Evolutionary conservation across 768 basidiomycete species (phyloP).

Genomic region (Coprinopsis sp.): DNA sequence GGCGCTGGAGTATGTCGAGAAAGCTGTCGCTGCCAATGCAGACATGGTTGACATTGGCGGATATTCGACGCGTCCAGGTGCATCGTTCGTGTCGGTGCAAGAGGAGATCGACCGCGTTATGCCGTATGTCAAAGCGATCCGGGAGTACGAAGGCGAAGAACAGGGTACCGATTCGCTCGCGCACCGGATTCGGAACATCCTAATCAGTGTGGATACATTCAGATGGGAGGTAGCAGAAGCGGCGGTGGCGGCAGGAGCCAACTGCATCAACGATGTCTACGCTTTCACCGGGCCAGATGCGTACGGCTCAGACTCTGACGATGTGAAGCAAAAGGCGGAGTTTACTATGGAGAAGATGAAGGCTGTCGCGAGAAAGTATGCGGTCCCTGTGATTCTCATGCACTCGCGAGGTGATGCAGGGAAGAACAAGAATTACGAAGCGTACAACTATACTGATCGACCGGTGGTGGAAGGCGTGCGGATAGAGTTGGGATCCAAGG

Average conservation of each 20-base stretch:
- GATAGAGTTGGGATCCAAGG: slow-evolving; percentile 65
- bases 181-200: slow-evolving; percentile 24
- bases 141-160: slow-evolving; percentile 18
- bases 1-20: slow-evolving; percentile 49
- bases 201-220: slow-evolving; percentile 87
- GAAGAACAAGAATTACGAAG: slow-evolving; percentile 59
- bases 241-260: slow-evolving; percentile 78
- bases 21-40: slow-evolving; percentile 53
- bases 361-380: slow-evolving; percentile 51
- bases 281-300: slow-evolving; percentile 65
- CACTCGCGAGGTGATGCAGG: slow-evolving; percentile 87
- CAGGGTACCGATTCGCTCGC: background rate
- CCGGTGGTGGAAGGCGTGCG: slow-evolving; percentile 64
- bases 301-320: slow-evolving; percentile 27
- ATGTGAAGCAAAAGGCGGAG: slow-evolving; percentile 25
- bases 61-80: slow-evolving; percentile 85
- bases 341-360: slow-evolving; percentile 59
- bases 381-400: slow-evolving; percentile 87
- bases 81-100: slow-evolving; percentile 55
- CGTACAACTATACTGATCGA: slow-evolving; percentile 37
- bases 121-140: slow-evolving; percentile 62
- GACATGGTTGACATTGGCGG: slow-evolving; percentile 91
- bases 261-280: slow-evolving; percentile 91
- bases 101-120: slow-evolving; percentile 74
- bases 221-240: slow-evolving; percentile 74